Conservation (phyloP, 768 basidiomycete species). For the Hypsizygus marmoreus region DNA sequence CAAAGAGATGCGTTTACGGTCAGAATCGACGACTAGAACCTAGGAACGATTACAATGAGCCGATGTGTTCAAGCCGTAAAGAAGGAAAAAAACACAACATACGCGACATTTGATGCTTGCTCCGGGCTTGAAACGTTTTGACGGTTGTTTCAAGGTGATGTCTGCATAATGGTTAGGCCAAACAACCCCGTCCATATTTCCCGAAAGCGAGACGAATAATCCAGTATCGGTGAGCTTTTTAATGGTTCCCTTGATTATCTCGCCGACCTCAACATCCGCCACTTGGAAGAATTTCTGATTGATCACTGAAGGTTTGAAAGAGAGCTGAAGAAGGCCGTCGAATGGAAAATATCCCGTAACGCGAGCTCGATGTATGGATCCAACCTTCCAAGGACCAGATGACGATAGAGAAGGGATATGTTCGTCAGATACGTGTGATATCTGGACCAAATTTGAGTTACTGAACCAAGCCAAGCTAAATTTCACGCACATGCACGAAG, state of each 20-base stretch:
- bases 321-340: slow-evolving; percentile 89
- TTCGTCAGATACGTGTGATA: slow-evolving; percentile 92
- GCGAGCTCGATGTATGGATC: slow-evolving; percentile 80
- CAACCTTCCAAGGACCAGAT: slow-evolving; percentile 81
- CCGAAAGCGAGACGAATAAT: slow-evolving; percentile 84
- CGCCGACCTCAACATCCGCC: slow-evolving; percentile 80
- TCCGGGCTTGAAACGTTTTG: slow-evolving; percentile 86
- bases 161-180: slow-evolving; percentile 97
- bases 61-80: not conserved
- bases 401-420: slow-evolving; percentile 78
- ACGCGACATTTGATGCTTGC: slow-evolving; percentile 84
- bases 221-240: slow-evolving; percentile 81
- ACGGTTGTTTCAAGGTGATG: slow-evolving; percentile 90
- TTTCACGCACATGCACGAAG: slow-evolving; percentile 78
- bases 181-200: slow-evolving; percentile 87
- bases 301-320: slow-evolving; percentile 78
- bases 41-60: slow-evolving; percentile 27
- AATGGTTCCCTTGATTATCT: slow-evolving; percentile 83
- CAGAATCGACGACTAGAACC: slow-evolving; percentile 83
- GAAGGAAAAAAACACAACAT: slow-evolving; percentile 29
- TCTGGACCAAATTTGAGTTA: slow-evolving; percentile 47
- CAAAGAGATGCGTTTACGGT: slow-evolving; percentile 77
- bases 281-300: slow-evolving; percentile 87
- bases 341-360: slow-evolving; percentile 84
- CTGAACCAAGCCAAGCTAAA: slow-evolving; percentile 2